A percentile compares a stretch with the other conserved stretches of the same genome.
These are phyloP conservation scores for Hippophae tibetana DNA, from an alignment of 306 rosid genomes.

Conservation along the genomic window DNA sequence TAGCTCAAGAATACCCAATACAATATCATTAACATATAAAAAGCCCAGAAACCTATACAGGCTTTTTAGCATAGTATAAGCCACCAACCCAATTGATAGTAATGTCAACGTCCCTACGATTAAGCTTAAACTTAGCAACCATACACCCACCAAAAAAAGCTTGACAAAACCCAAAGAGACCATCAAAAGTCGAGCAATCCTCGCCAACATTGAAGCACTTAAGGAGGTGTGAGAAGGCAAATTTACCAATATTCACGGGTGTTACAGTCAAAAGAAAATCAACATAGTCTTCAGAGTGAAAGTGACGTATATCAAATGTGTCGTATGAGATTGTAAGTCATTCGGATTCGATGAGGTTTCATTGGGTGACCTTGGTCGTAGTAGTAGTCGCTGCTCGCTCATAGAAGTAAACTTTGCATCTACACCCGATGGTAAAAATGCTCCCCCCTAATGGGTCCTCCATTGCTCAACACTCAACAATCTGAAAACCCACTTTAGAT, in stretches of 20 bases:
- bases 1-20: slow-evolving; percentile 80
- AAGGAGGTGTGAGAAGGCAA: slow-evolving; percentile 40
- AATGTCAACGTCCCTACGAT: slow-evolving; percentile 57
- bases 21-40: slow-evolving; percentile 85
- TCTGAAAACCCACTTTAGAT: too few relatives aligned
- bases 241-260: slow-evolving; percentile 43
- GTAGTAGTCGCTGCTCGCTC: slow-evolving; percentile 66
- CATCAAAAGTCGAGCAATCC: slow-evolving; percentile 77
- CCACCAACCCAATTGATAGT: slow-evolving; percentile 82
- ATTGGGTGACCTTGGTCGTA: slow-evolving; percentile 81
- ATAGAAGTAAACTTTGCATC: slow-evolving; percentile 63
- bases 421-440: slow-evolving; percentile 42
- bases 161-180: slow-evolving; percentile 62
- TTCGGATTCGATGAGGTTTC: slow-evolving; percentile 76
- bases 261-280: slow-evolving; percentile 50
- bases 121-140: slow-evolving; percentile 70
- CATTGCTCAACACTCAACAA: slow-evolving; percentile 14
- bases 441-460: slow-evolving; percentile 33
- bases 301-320: slow-evolving; percentile 41
- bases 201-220: slow-evolving; percentile 73
- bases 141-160: slow-evolving; percentile 71
- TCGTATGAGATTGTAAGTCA: slow-evolving; percentile 65
- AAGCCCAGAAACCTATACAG: slow-evolving; percentile 72
- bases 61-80: slow-evolving; percentile 66
- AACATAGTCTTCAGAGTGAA: slow-evolving; percentile 63